phyloP scores from a whole-genome alignment of 2,329 filamentous ascomycete species.

The Penicillium sp. region DNA sequence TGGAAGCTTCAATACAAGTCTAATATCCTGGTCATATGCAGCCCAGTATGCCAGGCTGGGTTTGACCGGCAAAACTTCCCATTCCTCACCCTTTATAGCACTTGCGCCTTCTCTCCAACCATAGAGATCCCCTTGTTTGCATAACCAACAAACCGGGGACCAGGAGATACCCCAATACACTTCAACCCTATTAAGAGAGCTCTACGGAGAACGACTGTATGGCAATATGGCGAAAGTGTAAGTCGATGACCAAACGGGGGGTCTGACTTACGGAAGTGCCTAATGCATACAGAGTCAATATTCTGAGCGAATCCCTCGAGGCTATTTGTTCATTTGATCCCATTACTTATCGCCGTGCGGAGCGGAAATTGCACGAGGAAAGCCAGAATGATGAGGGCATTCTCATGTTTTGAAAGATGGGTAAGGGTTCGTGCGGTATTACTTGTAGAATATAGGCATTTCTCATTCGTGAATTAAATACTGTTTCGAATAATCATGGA shows the following conservation, averaged over 20 bases:
- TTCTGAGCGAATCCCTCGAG: no score
- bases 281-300: no score
- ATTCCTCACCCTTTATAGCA: no score
- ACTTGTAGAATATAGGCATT: background rate
- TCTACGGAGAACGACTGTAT: no score
- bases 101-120: background rate
- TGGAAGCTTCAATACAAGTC: background rate
- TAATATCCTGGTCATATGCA: background rate
- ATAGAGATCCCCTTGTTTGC: background rate
- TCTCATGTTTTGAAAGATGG: background rate
- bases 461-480: background rate
- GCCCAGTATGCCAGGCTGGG: background rate
- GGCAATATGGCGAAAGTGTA: no score
- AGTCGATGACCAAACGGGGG: no score
- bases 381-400: background rate
- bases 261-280: no score
- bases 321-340: background rate
- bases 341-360: conserved; percentile 1
- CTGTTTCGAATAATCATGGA: background rate
- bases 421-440: background rate
- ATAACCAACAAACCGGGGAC: background rate
- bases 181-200: no score
- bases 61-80: background rate
- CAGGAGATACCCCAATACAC: background rate
- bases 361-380: background rate